Percentiles rank a stretch among this genome's conserved stretches.
Conservation (phyloP, 1,139 yeast species). For the Yamadazyma mexicana region DNA sequence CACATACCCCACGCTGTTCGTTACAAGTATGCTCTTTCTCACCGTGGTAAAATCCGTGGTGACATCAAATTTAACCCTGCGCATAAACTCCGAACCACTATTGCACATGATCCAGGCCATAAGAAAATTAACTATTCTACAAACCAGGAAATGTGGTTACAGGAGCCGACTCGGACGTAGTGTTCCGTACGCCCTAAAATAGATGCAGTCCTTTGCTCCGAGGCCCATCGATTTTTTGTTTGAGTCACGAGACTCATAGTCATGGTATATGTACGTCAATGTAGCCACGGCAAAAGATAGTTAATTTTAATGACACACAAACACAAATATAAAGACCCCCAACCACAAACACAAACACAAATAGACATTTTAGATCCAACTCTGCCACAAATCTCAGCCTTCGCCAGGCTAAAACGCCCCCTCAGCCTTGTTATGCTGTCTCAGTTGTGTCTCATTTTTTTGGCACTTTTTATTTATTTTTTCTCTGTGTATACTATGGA, state of each 20-base stretch:
- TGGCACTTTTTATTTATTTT: not conserved
- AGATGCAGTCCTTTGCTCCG: slow-evolving; percentile 1
- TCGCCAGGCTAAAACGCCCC: no score
- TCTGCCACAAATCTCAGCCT: no score
- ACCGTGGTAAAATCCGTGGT: no score
- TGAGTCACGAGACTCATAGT: not conserved
- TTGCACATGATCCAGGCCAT: not conserved
- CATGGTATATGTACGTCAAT: not conserved
- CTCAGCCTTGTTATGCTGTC: no score
- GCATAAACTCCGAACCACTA: not conserved
- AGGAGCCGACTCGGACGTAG: slow-evolving; percentile 3
- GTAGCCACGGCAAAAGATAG: no score
- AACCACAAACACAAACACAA: no score
- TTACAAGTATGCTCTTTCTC: no score
- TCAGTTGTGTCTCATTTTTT: not conserved
- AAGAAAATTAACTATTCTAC: not conserved
- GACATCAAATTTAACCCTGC: not conserved
- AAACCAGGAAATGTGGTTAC: not conserved
- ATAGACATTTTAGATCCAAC: no score
- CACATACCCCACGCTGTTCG: no score
- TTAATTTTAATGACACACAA: no score
- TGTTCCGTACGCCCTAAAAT: not conserved
- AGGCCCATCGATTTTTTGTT: not conserved
- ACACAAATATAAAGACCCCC: no score
- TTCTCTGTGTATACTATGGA: not conserved